Conservation (phyloP, 2,329 filamentous ascomycete species). For the Aspergillus brasiliensis region DNA sequence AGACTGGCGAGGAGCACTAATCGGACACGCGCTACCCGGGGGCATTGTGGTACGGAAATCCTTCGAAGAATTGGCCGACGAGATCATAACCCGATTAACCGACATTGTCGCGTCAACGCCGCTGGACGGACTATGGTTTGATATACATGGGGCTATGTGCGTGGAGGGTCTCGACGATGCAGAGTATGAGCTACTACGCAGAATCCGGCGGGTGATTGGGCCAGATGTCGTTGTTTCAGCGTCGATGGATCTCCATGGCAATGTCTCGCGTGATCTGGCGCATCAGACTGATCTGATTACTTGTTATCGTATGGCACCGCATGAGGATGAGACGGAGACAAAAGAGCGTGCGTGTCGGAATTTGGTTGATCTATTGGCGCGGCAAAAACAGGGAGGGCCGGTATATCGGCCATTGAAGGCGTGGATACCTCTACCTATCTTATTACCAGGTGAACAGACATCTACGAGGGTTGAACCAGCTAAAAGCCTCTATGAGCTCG, state of each 20-base stretch:
- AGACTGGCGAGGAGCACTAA: conserved; percentile 55
- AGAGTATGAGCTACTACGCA: conserved; percentile 52
- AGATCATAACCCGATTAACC: conserved; percentile 45
- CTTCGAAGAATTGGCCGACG: conserved; percentile 49
- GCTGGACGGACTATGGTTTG: conserved; percentile 57
- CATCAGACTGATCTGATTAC: conserved; percentile 56
- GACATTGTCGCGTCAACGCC: conserved; percentile 35
- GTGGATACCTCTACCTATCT: conserved; percentile 55
- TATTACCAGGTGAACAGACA: conserved; percentile 58
- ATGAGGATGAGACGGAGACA: conserved; percentile 54
- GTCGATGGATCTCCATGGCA: conserved; percentile 60
- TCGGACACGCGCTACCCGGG: conserved; percentile 49
- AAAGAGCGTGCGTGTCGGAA: conserved; percentile 56
- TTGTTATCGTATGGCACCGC: conserved; percentile 57
- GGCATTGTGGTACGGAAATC: conserved; percentile 47
- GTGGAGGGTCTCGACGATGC: conserved; percentile 54
- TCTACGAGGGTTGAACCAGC: conserved; percentile 58
- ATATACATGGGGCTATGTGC: conserved; percentile 60
- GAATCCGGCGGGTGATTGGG: conserved; percentile 51
- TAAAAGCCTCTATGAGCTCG: conserved; percentile 52
- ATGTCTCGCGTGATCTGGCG: conserved; percentile 53
- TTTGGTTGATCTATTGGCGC: conserved; percentile 45
- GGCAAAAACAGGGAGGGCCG: background rate
- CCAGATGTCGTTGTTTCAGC: conserved; percentile 53
- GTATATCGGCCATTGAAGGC: conserved; percentile 50